A percentile compares a stretch with the other conserved stretches of the same genome.
Conservation (phyloP, 2,329 filamentous ascomycete genomes). For the Monilinia fructigena region DNA sequence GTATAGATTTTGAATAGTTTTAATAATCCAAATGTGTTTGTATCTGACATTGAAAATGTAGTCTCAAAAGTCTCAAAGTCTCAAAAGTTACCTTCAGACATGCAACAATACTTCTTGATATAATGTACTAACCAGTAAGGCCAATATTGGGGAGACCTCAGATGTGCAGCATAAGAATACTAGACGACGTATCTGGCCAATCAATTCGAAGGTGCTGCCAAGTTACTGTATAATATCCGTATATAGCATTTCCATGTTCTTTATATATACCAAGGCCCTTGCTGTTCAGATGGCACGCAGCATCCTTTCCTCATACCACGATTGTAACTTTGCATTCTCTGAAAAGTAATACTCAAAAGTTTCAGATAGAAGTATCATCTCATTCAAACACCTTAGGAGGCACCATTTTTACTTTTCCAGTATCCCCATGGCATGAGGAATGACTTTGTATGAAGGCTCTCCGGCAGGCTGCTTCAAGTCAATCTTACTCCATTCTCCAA, state of each 20-base stretch:
- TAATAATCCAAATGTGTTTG: neutral
- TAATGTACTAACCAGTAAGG: too few species aligned
- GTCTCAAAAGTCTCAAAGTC: neutral
- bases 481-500: constrained; percentile 36
- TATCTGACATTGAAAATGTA: neutral
- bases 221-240: too few species aligned
- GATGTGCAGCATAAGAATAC: neutral
- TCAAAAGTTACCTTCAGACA: neutral
- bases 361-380: neutral
- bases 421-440: constrained; percentile 36
- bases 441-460: constrained; percentile 31
- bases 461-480: constrained; percentile 32
- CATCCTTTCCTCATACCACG: neutral
- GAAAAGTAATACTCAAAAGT: neutral
- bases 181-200: neutral
- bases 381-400: too few species aligned
- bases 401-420: constrained; percentile 32
- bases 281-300: too few species aligned
- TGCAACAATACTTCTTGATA: neutral
- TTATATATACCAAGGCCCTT: too few species aligned
- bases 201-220: neutral
- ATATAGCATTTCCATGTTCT: neutral
- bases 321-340: too few species aligned
- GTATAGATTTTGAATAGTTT: neutral
- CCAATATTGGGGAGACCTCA: neutral